These are phyloP conservation scores for Haematococcus sp. DNA, from an alignment of 139 green algal species.

Conservation along the genomic window DNA sequence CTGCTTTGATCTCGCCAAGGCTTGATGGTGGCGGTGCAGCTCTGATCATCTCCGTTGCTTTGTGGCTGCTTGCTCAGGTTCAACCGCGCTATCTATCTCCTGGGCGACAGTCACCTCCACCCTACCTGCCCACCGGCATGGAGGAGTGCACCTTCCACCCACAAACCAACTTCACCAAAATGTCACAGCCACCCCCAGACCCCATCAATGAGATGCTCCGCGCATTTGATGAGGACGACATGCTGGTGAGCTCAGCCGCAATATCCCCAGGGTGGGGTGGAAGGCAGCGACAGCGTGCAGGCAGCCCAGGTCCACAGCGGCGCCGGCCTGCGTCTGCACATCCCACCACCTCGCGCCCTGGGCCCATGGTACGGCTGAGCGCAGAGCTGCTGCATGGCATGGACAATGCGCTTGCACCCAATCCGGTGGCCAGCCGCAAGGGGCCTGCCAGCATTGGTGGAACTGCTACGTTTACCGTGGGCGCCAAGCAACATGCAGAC, in stretches of 20 bases:
- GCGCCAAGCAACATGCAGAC: not conserved
- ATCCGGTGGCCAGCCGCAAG: no score
- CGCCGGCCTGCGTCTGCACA: not conserved
- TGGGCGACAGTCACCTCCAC: no score
- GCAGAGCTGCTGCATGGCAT: no score
- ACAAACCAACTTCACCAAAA: not conserved
- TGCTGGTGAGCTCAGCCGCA: not conserved
- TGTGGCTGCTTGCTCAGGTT: not conserved
- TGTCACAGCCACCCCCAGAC: constrained; percentile 4
- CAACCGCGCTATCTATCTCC: no score
- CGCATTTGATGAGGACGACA: constrained; percentile 6
- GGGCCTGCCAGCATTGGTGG: no score
- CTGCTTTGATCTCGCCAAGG: no score
- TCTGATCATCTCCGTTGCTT: no score
- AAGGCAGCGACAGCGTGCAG: not conserved
- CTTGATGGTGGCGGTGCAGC: no score
- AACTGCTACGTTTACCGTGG: no score
- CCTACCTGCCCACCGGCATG: constrained; percentile 25
- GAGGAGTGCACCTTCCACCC: constrained; percentile 37
- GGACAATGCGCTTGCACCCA: no score
- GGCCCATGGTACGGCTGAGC: no score
- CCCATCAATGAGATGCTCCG: not conserved
- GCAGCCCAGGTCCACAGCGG: not conserved
- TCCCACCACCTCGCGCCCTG: no score
- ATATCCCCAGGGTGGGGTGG: not conserved